These are phyloP conservation scores for Pyrus bretschneideri DNA, from an alignment of 306 rosid genomes.

Conservation along the genomic window DNA sequence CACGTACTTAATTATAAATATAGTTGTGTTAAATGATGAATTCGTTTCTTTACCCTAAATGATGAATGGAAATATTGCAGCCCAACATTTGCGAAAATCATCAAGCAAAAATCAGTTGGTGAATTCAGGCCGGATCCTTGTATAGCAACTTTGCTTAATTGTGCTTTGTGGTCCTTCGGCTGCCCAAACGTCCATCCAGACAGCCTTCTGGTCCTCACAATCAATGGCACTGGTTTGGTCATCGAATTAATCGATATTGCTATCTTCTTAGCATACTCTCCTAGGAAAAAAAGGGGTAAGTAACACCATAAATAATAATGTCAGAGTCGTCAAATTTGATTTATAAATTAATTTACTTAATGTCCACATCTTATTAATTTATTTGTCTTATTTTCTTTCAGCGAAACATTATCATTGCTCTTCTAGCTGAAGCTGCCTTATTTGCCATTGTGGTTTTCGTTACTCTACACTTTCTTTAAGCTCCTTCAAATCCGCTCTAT, in stretches of 20 bases:
- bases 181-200: slow-evolving; percentile 53
- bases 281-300: slow-evolving; percentile 41
- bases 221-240: slow-evolving; percentile 43
- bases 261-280: slow-evolving; percentile 37
- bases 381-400: slow-evolving; percentile 13
- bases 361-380: background rate
- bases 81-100: slow-evolving; percentile 44
- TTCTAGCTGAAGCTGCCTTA: slow-evolving; percentile 32
- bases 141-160: slow-evolving; percentile 44
- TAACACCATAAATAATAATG: background rate
- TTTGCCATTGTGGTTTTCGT: slow-evolving; percentile 27
- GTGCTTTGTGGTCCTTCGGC: slow-evolving; percentile 64
- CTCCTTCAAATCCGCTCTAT: slow-evolving; percentile 30
- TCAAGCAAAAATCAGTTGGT: slow-evolving; percentile 45
- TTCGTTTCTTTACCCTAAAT: too few species aligned
- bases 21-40: background rate
- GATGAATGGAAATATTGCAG: slow-evolving; percentile 16
- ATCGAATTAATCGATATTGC: slow-evolving; percentile 42
- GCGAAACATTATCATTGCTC: slow-evolving; percentile 31
- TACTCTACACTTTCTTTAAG: slow-evolving; percentile 30
- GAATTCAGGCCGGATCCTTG: slow-evolving; percentile 69
- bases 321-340: background rate
- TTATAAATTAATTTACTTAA: background rate
- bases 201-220: slow-evolving; percentile 47
- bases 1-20: background rate